These are phyloP conservation scores for Saitoella complicata DNA, from an alignment of 805 yeast genomes.

Conservation along the genomic window DNA sequence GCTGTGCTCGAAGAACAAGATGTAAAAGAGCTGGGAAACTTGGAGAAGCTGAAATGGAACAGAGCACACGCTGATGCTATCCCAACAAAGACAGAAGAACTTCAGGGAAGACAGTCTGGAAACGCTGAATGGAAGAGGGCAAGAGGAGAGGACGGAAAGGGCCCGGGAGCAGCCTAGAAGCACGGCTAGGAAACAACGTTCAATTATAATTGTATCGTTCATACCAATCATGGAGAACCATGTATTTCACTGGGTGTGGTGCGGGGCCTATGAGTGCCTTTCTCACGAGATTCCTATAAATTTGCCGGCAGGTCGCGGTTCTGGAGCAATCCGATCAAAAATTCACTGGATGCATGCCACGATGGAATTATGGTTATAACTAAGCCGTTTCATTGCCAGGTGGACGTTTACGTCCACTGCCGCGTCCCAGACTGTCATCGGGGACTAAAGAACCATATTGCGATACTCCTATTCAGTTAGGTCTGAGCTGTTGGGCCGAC, in stretches of 20 bases:
- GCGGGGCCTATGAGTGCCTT: background rate
- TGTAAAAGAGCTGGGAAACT: conserved; percentile 22
- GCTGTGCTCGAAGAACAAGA: conserved; percentile 25
- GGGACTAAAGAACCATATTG: too few relatives aligned
- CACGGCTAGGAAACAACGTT: too few relatives aligned
- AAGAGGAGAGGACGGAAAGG: conserved; percentile 63
- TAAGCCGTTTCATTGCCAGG: too few relatives aligned
- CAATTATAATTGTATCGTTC: too few relatives aligned
- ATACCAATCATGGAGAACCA: too few relatives aligned
- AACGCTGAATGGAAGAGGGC: conserved; percentile 53
- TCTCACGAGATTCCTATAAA: background rate
- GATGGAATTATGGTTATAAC: too few relatives aligned
- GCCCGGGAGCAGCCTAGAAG: too few relatives aligned
- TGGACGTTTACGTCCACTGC: too few relatives aligned
- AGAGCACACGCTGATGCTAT: conserved; percentile 6
- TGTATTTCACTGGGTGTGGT: too few relatives aligned
- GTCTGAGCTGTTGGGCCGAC: too few relatives aligned
- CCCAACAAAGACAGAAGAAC: conserved; percentile 2
- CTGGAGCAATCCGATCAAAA: conserved; percentile 1
- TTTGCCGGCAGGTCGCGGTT: background rate
- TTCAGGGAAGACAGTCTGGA: conserved; percentile 58
- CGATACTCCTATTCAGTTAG: too few relatives aligned
- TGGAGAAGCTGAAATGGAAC: background rate
- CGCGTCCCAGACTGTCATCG: too few relatives aligned
- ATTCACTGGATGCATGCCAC: background rate